A percentile compares a stretch with the other conserved stretches of the same genome.
Conservation (phyloP, 306 rosid genomes). For the Sphenostylis stenocarpa region DNA sequence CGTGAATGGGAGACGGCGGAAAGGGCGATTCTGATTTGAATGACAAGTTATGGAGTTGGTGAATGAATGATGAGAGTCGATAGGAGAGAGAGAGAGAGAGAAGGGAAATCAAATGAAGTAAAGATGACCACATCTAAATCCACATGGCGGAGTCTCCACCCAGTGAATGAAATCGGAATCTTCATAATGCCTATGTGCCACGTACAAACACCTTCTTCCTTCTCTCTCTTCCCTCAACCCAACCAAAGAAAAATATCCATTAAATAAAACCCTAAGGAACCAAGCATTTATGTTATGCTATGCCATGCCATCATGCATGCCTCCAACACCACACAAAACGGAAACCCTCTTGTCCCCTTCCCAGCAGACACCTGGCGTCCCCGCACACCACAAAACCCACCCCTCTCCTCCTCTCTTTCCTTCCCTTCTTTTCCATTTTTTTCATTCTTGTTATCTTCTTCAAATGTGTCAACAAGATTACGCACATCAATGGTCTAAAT, state of each 20-base stretch:
- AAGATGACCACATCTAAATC: constrained; percentile 29
- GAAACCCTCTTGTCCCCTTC: constrained; percentile 34
- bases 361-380: constrained; percentile 56
- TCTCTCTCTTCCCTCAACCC: background rate
- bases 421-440: background rate
- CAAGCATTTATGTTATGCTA: background rate
- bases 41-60: background rate
- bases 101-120: constrained; percentile 19
- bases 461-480: no score
- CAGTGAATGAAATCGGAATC: constrained; percentile 47
- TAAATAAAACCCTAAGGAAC: background rate
- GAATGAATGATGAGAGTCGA: constrained; percentile 15
- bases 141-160: constrained; percentile 34
- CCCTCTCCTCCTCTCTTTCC: constrained; percentile 2
- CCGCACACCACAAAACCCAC: constrained; percentile 43
- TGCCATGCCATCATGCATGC: background rate
- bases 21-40: background rate
- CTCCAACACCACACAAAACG: constrained; percentile 33
- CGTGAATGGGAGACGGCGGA: background rate
- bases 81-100: background rate
- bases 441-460: no score
- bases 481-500: no score
- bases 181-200: constrained; percentile 32
- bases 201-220: constrained; percentile 12
- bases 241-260: constrained; percentile 35